Base-by-base conservation (phyloP, 306 rosid species). In the Lagenaria siceraria region DNA sequence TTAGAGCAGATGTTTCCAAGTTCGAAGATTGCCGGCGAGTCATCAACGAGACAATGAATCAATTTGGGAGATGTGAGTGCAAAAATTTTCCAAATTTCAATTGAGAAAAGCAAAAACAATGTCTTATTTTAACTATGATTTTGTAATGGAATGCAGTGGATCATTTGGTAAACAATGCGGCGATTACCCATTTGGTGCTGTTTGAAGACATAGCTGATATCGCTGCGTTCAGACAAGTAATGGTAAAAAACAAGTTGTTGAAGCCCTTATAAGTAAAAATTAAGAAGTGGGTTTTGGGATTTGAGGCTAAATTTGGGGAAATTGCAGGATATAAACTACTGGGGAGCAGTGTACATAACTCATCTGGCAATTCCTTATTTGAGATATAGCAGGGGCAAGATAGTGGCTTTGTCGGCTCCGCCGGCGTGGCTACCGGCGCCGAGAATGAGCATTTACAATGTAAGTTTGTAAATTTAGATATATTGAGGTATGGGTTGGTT, bases 81-180 rank as follows among this genome's bases (percentile, higher is more conserved):
- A 25, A 6, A 7, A 33, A 4, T 9, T 55, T 74, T 74, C 5
- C 46, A 18, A 11, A 31, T 6, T 29, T 31, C 13, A 60, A 29
- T 60, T 10, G 13, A 13, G 33, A 60, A 2, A 60, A 27, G 6
- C 9, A 60, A 13, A 59, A 15, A 17, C 10, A 8, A 46, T 15
- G n/a, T 64, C 6, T 12, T 63, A 18, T 33, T 8, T 35, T 17
- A 7, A 6, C 21, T 15, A 62, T 63, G 71, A 63, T 8, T 7
- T 18, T 8, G 46, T 17, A 12, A 42, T 43, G 49, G 7, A 42
- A 42, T 69, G 75, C 90, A 87, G 96, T 93, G 89, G 93, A 93
- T 61, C 96, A 91, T 81, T 83, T 93, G 69, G 93, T 93, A 25
- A 91, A 87, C 77, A 90, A 90, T 81, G 96, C 92, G 25, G 93